Conservation (phyloP, 2,329 filamentous ascomycete genomes). For the Mycosphaerella sp. region DNA sequence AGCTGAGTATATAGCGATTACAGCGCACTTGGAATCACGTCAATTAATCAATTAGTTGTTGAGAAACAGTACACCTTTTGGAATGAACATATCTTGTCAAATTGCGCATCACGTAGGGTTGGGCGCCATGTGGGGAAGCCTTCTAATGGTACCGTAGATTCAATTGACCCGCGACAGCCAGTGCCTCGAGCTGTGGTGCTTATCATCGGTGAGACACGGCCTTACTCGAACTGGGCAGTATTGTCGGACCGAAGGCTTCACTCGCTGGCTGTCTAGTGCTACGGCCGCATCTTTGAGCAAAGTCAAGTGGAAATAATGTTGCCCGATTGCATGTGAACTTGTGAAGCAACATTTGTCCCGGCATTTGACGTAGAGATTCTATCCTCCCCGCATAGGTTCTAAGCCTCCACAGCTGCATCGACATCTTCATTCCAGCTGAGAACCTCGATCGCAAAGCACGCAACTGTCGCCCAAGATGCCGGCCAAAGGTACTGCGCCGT, state of each 20-base stretch:
- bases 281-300: neutral
- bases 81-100: too few species aligned
- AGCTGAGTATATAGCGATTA: too few species aligned
- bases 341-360: neutral
- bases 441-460: neutral
- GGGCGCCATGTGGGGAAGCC: too few species aligned
- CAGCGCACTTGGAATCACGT: too few species aligned
- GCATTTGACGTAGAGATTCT: neutral
- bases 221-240: neutral
- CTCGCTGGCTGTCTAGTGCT: neutral
- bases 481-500: constrained; percentile 45
- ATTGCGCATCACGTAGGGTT: too few species aligned
- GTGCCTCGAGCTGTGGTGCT: neutral
- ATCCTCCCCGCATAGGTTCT: too few species aligned
- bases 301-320: neutral
- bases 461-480: constrained; percentile 25
- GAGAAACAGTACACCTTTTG: too few species aligned
- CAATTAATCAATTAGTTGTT: too few species aligned
- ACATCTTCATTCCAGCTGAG: neutral
- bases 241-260: neutral
- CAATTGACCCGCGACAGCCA: too few species aligned
- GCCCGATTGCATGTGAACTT: too few species aligned
- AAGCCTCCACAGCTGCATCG: neutral
- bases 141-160: too few species aligned
- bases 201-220: neutral